Percentiles rank a stretch among this genome's conserved stretches.
Evolutionary conservation across 2,329 filamentous ascomycete species (phyloP).

Genomic region (Plectosphaerella cucumerina): DNA sequence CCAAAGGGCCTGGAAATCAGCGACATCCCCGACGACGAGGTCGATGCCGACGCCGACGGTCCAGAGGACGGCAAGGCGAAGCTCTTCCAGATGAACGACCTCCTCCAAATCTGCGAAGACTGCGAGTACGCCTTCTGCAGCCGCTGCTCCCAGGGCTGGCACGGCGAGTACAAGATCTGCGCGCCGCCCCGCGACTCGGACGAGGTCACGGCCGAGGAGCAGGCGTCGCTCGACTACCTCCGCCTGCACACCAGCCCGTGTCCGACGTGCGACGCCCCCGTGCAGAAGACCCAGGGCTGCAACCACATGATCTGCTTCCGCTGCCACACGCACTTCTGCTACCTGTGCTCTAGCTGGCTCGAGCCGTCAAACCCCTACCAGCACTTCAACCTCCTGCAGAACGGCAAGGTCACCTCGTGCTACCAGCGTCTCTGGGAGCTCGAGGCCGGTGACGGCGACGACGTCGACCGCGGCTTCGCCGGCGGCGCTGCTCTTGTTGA

Average conservation of each 20-base stretch:
- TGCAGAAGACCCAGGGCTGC: constrained; percentile 89
- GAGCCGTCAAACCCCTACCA: constrained; percentile 75
- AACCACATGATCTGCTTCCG: constrained; percentile 95
- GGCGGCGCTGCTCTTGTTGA: constrained; percentile 23
- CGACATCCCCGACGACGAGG: constrained; percentile 46
- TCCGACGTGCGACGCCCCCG: constrained; percentile 79
- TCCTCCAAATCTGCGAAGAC: constrained; percentile 81
- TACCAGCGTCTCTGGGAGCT: constrained; percentile 88
- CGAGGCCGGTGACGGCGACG: constrained; percentile 69
- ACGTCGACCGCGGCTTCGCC: constrained; percentile 40
- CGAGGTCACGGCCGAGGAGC: constrained; percentile 79
- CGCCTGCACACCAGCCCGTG: constrained; percentile 78
- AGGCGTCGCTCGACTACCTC: constrained; percentile 82
- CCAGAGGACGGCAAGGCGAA: constrained; percentile 16
- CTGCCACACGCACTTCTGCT: constrained; percentile 92
- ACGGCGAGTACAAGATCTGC: constrained; percentile 76
- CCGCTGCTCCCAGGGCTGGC: constrained; percentile 73
- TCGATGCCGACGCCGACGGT: constrained; percentile 15
- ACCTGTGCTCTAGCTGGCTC: constrained; percentile 87
- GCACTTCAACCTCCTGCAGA: constrained; percentile 72
- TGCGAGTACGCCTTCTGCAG: constrained; percentile 86
- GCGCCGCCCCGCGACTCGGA: constrained; percentile 60
- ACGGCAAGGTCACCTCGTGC: constrained; percentile 56
- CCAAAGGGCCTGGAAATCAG: constrained; percentile 61
- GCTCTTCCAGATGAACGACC: constrained; percentile 48